Evolutionary conservation across 345 rosid genomes (phyloP), one percentile per base, ranked within the genome.

Genomic region (Leavenworthia alabamica): DNA sequence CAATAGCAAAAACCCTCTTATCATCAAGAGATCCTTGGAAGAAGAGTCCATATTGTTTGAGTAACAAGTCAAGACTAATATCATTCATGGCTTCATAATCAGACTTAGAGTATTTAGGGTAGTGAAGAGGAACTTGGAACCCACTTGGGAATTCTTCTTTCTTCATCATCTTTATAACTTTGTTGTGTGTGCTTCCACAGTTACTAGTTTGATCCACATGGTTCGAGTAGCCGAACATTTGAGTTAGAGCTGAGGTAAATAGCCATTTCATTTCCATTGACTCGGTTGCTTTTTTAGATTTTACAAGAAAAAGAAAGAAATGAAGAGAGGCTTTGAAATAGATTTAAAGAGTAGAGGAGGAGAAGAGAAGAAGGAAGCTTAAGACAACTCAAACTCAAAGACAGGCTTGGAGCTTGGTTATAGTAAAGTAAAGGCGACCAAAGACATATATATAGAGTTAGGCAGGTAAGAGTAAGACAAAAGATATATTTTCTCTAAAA

Each of bases 21-120:
- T 77, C 78, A 5, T 60, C 64, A 10, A 77, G 80, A 62, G 60
- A 50, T 16, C 81, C 81, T 61, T 67, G 45, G 37, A 67, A 72
- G 32, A 50, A 31, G 36, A 81, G 69, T 44, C 89, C 86, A 70
- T 79, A 81, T 40, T 83, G 73, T 28, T 56, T 70, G 53, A 79
- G 78, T 39, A 79, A 81, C 80, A 75, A 36, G 65, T 83, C 85
- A 26, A 81, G 69, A 61, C 48, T 74, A 77, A 78, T 60, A 6
- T 72, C 80, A 63, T 79, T 80, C 89, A 79, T 83, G 71, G 43
- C 73, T 79, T 79, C 81, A 45, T 83, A 81, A 2, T 79, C 86
- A 33, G 67, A 50, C 60, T 77, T 81, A 0, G 68, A 55, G 73
- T 65, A 81, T 44, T 67, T 81, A 7, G 86, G 86, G 53, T 77